Base-by-base conservation (phyloP, 176 grass and related monocot species). In the Carex cristatella region DNA sequence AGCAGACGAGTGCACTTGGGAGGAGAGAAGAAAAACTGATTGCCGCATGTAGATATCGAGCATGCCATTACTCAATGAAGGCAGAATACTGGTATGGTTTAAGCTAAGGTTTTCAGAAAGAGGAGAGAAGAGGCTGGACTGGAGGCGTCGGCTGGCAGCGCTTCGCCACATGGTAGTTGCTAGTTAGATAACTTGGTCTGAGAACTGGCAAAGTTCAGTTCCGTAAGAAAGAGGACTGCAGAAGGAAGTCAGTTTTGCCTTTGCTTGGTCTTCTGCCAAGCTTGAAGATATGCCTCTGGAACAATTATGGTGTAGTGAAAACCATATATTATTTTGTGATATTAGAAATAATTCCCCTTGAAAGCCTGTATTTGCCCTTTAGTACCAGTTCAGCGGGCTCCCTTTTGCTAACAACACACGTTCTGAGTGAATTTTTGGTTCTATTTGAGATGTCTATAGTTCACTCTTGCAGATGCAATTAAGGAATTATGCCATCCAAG, bases 131-230 rank as follows among this genome's bases (percentile, higher is more conserved):
- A 87, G 65, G 23, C 16, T 54, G 51, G 86, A 76, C 37, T 58
- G 81, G 80, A 87, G 56, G 35, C 57, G 51, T 59, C 86, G 80
- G 35, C 33, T 65, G 80, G 67, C 6, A n/a, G 80, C 59, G 7
- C 28, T 37, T 49, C 80, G 80, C 86, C 79, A 64, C 86, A 87
- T 86, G 33, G 38, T 57, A 4, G 44, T 78, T 69, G 75, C 19
- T 56, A 9, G 42, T 78, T 69, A 85, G 23, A 48, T 65, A 55
- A 65, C 19, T 44, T 28, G 32, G 33, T 44, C 30, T 2, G 32
- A 30, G 8, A 28, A 12, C 18, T 53, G 23, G 49, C 2, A 19
- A n/a, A 18, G 3, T 31, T 40, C 61, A 66, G 42, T 83, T 18
- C 40, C 11, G 38, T 46, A 33, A 4, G 70, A 85, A 85, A 44